Conservation (phyloP, 768 basidiomycete species). For the Pholiota microspora region DNA sequence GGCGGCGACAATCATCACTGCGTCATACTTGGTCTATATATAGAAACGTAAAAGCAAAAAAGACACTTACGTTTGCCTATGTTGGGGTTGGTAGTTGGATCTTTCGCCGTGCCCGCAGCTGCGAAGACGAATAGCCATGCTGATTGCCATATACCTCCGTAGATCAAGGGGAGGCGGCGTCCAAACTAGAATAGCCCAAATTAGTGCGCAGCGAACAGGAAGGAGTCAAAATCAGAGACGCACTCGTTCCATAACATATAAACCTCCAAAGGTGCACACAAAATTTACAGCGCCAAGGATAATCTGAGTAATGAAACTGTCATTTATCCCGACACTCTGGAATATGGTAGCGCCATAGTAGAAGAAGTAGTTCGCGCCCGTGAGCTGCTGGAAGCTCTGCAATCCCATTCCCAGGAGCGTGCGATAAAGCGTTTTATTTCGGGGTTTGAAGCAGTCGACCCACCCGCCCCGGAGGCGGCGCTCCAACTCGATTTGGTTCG, state of each 20-base stretch:
- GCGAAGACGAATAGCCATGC: conserved; percentile 74
- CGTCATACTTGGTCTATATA: not conserved
- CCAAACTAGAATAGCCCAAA: conserved; percentile 44
- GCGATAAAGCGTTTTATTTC: conserved; percentile 60
- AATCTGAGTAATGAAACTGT: conserved; percentile 71
- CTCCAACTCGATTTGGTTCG: conserved; percentile 49
- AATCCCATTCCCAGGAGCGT: conserved; percentile 63
- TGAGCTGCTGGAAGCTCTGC: conserved; percentile 72
- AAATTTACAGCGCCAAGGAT: conserved; percentile 77
- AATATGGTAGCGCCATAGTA: conserved; percentile 70
- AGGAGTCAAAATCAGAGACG: conserved; percentile 15
- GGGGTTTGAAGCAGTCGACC: conserved; percentile 63
- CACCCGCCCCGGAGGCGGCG: conserved; percentile 47
- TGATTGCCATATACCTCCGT: conserved; percentile 70
- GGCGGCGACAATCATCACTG: conserved; percentile 64
- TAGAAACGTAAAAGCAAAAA: conserved; percentile 1
- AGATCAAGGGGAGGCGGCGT: conserved; percentile 59
- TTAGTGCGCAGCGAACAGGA: not conserved
- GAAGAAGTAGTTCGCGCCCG: conserved; percentile 70
- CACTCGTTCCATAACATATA: conserved; percentile 71
- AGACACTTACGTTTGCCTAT: conserved; percentile 51
- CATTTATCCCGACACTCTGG: conserved; percentile 60
- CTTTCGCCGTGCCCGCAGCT: conserved; percentile 62
- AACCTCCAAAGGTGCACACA: conserved; percentile 65
- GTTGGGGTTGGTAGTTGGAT: conserved; percentile 42